These are phyloP conservation scores for Cryphonectria naterciae DNA, from an alignment of 2,329 filamentous ascomycete species.

Conservation along the genomic window DNA sequence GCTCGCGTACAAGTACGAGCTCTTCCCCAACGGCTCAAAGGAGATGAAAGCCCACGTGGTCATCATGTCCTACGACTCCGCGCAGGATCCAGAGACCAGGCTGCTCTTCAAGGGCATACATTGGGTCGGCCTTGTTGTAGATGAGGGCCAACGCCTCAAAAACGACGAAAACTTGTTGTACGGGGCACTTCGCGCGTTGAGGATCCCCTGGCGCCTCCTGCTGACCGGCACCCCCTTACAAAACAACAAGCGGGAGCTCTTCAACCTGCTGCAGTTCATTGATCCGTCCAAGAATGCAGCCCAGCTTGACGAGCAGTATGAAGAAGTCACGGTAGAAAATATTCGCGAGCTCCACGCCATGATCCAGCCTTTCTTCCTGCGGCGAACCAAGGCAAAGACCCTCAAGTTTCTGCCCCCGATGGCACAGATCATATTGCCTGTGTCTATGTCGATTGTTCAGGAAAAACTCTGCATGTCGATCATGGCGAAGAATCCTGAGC, in stretches of 20 bases:
- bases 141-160: slow-evolving; percentile 94
- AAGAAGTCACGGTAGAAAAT: slow-evolving; percentile 80
- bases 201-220: slow-evolving; percentile 80
- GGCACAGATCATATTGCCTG: slow-evolving; percentile 90
- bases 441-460: slow-evolving; percentile 94
- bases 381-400: slow-evolving; percentile 79
- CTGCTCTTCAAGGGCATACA: slow-evolving; percentile 70
- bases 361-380: slow-evolving; percentile 73
- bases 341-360: slow-evolving; percentile 79
- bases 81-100: slow-evolving; percentile 71
- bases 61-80: slow-evolving; percentile 92
- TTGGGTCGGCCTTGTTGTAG: slow-evolving; percentile 89
- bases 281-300: slow-evolving; percentile 73
- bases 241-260: slow-evolving; percentile 92
- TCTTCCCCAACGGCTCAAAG: slow-evolving; percentile 70
- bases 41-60: slow-evolving; percentile 88
- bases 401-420: slow-evolving; percentile 91
- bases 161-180: slow-evolving; percentile 89
- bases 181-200: slow-evolving; percentile 70
- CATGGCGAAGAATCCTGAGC: slow-evolving; percentile 83
- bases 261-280: slow-evolving; percentile 95
- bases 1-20: slow-evolving; percentile 79
- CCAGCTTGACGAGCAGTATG: slow-evolving; percentile 74
- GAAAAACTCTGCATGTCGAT: slow-evolving; percentile 95
- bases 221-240: slow-evolving; percentile 92